These are phyloP conservation scores for Metroxylon sagu DNA, from an alignment of 176 grass and related monocot species.

Conservation along the genomic window DNA sequence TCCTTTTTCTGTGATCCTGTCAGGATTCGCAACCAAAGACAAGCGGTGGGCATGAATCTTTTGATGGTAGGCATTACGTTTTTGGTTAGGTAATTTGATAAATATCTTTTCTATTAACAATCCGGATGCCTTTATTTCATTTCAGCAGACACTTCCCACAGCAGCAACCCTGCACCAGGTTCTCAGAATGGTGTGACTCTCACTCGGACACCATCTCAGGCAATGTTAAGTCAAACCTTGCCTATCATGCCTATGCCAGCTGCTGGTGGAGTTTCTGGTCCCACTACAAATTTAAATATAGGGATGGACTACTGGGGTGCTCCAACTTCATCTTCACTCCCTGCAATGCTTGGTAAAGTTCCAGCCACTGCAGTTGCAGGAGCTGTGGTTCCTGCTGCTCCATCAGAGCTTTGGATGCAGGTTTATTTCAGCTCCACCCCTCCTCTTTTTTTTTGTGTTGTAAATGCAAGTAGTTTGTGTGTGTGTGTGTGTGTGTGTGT, in stretches of 20 bases:
- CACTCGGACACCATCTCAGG: conserved; percentile 33
- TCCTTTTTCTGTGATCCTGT: background rate
- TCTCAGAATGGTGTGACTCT: conserved; percentile 53
- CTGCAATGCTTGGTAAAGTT: conserved; percentile 42
- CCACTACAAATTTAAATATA: conserved; percentile 74
- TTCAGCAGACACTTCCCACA: conserved; percentile 24
- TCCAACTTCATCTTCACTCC: conserved; percentile 29
- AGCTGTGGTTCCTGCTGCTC: conserved; percentile 25
- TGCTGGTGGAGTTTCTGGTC: conserved; percentile 40
- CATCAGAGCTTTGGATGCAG: conserved; percentile 73
- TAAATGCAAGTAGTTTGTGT: too few relatives aligned
- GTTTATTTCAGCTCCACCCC: conserved; percentile 27
- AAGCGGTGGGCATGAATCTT: conserved; percentile 52
- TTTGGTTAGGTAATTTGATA: too few relatives aligned
- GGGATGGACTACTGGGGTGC: conserved; percentile 81
- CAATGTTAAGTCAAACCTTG: conserved; percentile 45
- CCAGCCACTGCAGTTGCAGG: conserved; percentile 33
- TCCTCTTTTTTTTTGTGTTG: too few relatives aligned
- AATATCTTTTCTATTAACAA: too few relatives aligned
- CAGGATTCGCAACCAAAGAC: conserved; percentile 56
- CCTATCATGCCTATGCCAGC: conserved; percentile 47
- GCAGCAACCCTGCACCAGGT: conserved; percentile 17
- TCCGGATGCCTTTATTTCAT: background rate
- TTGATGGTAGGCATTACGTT: conserved; percentile 39
- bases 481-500: too few relatives aligned